A percentile compares a stretch with the other conserved stretches of the same genome.
Evolutionary conservation across 2,329 filamentous ascomycete species (phyloP).

Genomic region (Aureobasidium vineae): DNA sequence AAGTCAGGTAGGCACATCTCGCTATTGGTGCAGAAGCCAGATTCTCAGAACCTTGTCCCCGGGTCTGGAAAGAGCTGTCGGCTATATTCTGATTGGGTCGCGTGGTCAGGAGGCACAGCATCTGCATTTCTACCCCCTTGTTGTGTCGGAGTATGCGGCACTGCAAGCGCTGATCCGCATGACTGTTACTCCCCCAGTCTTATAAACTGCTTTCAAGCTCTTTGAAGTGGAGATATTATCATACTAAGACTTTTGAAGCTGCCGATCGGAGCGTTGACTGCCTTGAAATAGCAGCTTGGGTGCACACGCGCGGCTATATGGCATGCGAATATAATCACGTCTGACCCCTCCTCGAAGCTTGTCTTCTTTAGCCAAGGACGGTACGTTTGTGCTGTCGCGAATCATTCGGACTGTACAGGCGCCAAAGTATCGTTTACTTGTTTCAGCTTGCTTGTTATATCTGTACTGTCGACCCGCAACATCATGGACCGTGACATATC

Average conservation of each 20-base stretch:
- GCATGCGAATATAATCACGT: background rate
- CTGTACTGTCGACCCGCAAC: background rate
- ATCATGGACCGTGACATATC: background rate
- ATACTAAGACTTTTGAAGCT: background rate
- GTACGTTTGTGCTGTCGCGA: background rate
- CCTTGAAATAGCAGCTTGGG: constrained; percentile 1
- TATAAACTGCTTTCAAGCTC: background rate
- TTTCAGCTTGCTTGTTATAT: constrained; percentile 13
- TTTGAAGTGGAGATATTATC: background rate
- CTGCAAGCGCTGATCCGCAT: constrained; percentile 19
- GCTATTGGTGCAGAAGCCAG: background rate
- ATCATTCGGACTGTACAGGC: background rate
- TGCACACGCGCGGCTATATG: background rate
- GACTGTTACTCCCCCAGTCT: background rate
- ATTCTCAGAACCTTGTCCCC: background rate
- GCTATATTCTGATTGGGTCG: constrained; percentile 6
- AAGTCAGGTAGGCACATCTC: background rate
- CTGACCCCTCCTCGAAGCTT: constrained; percentile 2
- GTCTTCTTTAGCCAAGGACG: constrained; percentile 8
- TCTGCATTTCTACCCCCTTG: background rate
- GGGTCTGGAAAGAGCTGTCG: background rate
- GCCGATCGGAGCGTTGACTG: background rate
- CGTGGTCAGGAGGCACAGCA: background rate
- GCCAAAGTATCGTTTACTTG: background rate
- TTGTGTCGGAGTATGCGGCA: background rate